phyloP scores from a whole-genome alignment of 192 early-diverging fungal genomes.

The Rhizophlyctis rosea region DNA sequence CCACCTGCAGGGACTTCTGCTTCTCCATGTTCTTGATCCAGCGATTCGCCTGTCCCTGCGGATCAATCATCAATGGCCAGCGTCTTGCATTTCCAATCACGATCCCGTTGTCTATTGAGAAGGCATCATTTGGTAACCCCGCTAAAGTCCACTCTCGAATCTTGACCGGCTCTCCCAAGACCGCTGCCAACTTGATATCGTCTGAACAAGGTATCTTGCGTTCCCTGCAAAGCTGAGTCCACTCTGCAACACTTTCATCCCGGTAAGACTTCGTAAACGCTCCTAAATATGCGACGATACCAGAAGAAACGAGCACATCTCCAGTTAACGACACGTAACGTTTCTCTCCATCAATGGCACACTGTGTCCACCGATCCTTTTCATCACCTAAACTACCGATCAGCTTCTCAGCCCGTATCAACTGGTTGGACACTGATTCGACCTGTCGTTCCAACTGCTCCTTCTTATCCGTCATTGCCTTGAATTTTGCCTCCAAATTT shows the following conservation, averaged over 20 bases:
- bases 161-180: slow-evolving; percentile 56
- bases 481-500: slow-evolving; percentile 52
- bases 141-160: slow-evolving; percentile 54
- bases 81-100: slow-evolving; percentile 54
- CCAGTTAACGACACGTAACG: slow-evolving; percentile 52
- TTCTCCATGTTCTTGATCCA: slow-evolving; percentile 68
- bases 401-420: slow-evolving; percentile 58
- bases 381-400: slow-evolving; percentile 61
- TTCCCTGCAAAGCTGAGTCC: slow-evolving; percentile 42
- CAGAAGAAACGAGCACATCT: slow-evolving; percentile 57
- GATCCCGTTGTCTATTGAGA: slow-evolving; percentile 61
- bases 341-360: slow-evolving; percentile 46
- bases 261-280: slow-evolving; percentile 59
- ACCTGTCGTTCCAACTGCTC: slow-evolving; percentile 57
- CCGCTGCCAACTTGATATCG: slow-evolving; percentile 43
- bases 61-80: slow-evolving; percentile 63
- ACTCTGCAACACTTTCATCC: slow-evolving; percentile 52
- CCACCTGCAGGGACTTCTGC: slow-evolving; percentile 46
- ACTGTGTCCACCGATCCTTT: slow-evolving; percentile 58
- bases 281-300: slow-evolving; percentile 59
- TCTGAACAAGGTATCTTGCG: slow-evolving; percentile 56
- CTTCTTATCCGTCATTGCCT: slow-evolving; percentile 55
- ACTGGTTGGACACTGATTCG: slow-evolving; percentile 56
- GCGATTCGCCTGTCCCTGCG: slow-evolving; percentile 58
- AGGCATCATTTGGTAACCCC: slow-evolving; percentile 58